Conservation (phyloP, 1,284 basidiomycete genomes). For the Ustilago nuda region DNA sequence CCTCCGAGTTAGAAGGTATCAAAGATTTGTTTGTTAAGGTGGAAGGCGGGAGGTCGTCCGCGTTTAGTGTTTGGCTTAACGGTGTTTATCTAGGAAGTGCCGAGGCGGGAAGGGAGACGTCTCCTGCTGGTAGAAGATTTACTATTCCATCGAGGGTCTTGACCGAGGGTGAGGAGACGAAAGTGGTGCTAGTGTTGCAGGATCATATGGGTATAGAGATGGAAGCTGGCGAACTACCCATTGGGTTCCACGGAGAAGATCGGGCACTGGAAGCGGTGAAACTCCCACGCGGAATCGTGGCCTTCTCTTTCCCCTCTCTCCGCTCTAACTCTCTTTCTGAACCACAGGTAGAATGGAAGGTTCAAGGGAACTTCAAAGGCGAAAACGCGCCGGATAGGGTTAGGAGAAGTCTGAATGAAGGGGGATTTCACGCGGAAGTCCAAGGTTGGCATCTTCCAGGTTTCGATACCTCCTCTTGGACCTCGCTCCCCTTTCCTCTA, state of each 20-base stretch:
- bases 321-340: constrained; percentile 7
- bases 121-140: constrained; percentile 45
- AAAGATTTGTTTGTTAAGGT: constrained; percentile 78
- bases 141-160: constrained; percentile 75
- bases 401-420: constrained; percentile 80
- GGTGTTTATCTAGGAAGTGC: constrained; percentile 77
- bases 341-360: constrained; percentile 77
- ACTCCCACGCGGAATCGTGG: constrained; percentile 80
- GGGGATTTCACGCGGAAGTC: constrained; percentile 81
- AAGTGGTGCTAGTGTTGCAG: constrained; percentile 81
- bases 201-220: constrained; percentile 83
- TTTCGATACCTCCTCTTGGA: constrained; percentile 77
- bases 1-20: constrained; percentile 64
- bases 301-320: constrained; percentile 73
- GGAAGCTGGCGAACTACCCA: constrained; percentile 45
- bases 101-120: constrained; percentile 18
- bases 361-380: constrained; percentile 83
- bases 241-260: constrained; percentile 22
- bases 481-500: constrained; percentile 69
- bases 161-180: constrained; percentile 70
- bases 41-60: constrained; percentile 81
- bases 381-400: constrained; percentile 80
- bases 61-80: constrained; percentile 84
- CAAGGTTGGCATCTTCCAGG: constrained; percentile 83
- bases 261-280: constrained; percentile 71